Conservation (phyloP, 345 rosid genomes). For the Ceriops tagal region DNA sequence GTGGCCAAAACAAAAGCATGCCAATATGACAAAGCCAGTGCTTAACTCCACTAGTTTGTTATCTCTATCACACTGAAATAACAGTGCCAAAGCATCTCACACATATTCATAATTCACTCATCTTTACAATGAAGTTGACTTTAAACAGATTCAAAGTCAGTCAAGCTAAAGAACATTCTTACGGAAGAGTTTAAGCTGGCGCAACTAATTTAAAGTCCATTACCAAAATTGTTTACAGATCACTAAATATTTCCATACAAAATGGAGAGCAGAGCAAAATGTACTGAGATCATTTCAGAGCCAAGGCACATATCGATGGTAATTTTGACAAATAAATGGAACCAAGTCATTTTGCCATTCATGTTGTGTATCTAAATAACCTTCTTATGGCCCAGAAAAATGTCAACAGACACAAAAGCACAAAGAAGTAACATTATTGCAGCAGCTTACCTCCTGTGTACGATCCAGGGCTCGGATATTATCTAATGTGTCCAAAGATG, state of each 20-base stretch:
- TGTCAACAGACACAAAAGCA: not conserved
- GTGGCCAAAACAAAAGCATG: not conserved
- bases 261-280: not conserved
- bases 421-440: not conserved
- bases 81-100: not conserved
- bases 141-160: too few species aligned
- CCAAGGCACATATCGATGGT: too few species aligned
- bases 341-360: too few species aligned
- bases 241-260: too few species aligned
- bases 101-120: not conserved
- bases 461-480: conserved; percentile 35
- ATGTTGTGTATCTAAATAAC: not conserved
- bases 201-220: not conserved
- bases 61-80: not conserved
- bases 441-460: conserved; percentile 28
- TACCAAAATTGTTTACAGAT: not conserved
- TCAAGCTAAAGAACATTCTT: too few species aligned
- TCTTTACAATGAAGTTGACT: too few species aligned
- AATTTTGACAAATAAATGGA: not conserved
- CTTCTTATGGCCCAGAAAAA: not conserved
- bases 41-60: not conserved
- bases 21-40: not conserved
- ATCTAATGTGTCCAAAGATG: conserved; percentile 36
- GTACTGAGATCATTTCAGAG: not conserved
- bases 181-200: too few species aligned